A percentile compares a stretch with the other conserved stretches of the same genome.
Conservation (phyloP, 176 grass and related monocot genomes). For the Aechmea fasciata region DNA sequence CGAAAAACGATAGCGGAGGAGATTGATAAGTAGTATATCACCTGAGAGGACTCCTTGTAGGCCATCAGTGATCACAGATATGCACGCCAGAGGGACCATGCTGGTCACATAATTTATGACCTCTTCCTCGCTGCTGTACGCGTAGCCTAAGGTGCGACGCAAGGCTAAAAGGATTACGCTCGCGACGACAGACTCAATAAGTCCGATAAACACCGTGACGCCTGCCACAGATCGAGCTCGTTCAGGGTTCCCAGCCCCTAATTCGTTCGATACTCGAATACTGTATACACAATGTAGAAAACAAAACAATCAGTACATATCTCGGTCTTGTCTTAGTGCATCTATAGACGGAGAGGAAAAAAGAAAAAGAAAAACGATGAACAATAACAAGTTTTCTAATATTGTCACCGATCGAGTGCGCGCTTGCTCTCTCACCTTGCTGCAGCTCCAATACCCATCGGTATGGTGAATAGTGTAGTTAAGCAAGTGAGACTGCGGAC, state of each 20-base stretch:
- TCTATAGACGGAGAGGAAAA: neutral
- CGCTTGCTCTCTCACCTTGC: slow-evolving; percentile 52
- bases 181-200: slow-evolving; percentile 42
- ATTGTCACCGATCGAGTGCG: neutral
- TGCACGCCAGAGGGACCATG: slow-evolving; percentile 64
- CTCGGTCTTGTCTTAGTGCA: too few relatives aligned
- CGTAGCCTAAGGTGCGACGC: slow-evolving; percentile 55
- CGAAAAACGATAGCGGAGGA: neutral
- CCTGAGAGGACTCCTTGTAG: slow-evolving; percentile 84
- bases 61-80: slow-evolving; percentile 65
- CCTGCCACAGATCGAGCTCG: slow-evolving; percentile 52
- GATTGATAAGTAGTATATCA: slow-evolving; percentile 1
- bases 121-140: slow-evolving; percentile 68
- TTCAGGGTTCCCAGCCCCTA: slow-evolving; percentile 78
- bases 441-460: slow-evolving; percentile 70
- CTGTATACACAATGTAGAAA: slow-evolving; percentile 14
- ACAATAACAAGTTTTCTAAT: neutral
- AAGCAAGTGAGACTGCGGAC: slow-evolving; percentile 66
- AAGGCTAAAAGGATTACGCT: slow-evolving; percentile 42
- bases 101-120: slow-evolving; percentile 52
- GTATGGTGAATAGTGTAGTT: slow-evolving; percentile 54
- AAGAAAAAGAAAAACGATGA: neutral
- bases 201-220: slow-evolving; percentile 49
- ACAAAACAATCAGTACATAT: too few relatives aligned
- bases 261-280: slow-evolving; percentile 82